phyloP scores from a whole-genome alignment of 352 stramenopile genomes.

The Globisporangium carolinianum region DNA sequence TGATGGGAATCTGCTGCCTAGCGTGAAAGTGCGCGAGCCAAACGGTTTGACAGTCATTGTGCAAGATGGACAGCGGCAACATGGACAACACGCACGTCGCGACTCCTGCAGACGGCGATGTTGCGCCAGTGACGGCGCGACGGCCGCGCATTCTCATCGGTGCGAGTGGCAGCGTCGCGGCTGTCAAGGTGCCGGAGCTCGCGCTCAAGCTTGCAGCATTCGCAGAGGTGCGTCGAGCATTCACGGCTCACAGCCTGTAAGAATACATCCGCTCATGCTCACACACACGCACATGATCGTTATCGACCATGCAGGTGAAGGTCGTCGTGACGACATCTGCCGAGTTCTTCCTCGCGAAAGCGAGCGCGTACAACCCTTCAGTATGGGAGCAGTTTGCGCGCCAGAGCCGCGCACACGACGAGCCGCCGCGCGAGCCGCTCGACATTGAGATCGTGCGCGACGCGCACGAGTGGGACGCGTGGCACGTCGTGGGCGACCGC shows the following conservation, averaged over 20 bases:
- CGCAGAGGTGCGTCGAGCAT: slow-evolving; percentile 38
- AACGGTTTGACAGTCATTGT: not conserved
- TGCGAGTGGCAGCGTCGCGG: slow-evolving; percentile 81
- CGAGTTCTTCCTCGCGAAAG: slow-evolving; percentile 76
- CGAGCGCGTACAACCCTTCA: slow-evolving; percentile 59
- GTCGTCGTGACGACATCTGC: slow-evolving; percentile 77
- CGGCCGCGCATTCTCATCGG: slow-evolving; percentile 59
- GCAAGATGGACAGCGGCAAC: not conserved
- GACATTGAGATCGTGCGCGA: slow-evolving; percentile 52
- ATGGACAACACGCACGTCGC: too few relatives aligned
- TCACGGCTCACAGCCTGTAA: not conserved
- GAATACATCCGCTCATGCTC: not conserved
- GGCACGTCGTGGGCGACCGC: slow-evolving; percentile 70
- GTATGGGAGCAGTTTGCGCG: slow-evolving; percentile 41
- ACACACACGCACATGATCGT: not conserved
- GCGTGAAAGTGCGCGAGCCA: too few relatives aligned
- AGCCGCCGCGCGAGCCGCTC: not conserved
- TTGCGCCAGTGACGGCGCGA: not conserved
- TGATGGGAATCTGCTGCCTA: too few relatives aligned
- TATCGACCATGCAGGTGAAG: slow-evolving; percentile 37
- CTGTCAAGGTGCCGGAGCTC: slow-evolving; percentile 84
- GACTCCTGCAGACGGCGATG: too few relatives aligned
- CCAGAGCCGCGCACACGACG: slow-evolving; percentile 8
- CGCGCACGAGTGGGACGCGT: slow-evolving; percentile 77
- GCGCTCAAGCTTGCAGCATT: slow-evolving; percentile 43